A percentile compares a stretch with the other conserved stretches of the same genome.
These are phyloP conservation scores for Yarrowia sp. DNA, from an alignment of 805 yeast genomes.

Conservation along the genomic window DNA sequence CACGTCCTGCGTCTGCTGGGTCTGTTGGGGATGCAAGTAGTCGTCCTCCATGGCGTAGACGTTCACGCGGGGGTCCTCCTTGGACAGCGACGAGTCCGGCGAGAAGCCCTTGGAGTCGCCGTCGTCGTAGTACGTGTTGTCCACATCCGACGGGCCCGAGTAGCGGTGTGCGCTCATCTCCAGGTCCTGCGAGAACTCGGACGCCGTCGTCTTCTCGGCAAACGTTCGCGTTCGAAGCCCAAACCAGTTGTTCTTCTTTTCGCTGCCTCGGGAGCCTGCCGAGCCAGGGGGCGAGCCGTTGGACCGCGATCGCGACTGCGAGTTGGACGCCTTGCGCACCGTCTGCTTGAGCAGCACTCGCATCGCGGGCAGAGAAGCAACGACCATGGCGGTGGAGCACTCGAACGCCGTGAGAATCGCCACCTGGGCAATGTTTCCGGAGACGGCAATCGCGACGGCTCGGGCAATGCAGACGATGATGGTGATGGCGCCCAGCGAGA, in stretches of 20 bases:
- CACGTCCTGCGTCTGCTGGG: not conserved
- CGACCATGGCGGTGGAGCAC: conserved; percentile 33
- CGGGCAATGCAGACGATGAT: conserved; percentile 33
- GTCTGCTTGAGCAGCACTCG: conserved; percentile 30
- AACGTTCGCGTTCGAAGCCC: conserved; percentile 14
- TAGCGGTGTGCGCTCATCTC: conserved; percentile 7
- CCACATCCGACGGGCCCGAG: conserved; percentile 10
- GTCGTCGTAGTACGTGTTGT: conserved; percentile 15
- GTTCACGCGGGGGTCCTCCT: conserved; percentile 7
- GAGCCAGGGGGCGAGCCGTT: conserved; percentile 16
- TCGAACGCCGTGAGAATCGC: conserved; percentile 35
- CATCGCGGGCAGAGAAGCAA: conserved; percentile 35
- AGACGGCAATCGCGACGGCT: conserved; percentile 30
- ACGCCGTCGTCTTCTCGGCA: conserved; percentile 1
- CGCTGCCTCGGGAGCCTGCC: conserved; percentile 17
- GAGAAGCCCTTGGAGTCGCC: conserved; percentile 9
- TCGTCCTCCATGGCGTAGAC: conserved; percentile 20
- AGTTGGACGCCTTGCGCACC: conserved; percentile 15
- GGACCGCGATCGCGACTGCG: conserved; percentile 10
- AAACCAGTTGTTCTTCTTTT: conserved; percentile 20
- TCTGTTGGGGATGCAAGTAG: not conserved
- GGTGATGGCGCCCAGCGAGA: conserved; percentile 35
- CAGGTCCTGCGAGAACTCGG: conserved; percentile 15
- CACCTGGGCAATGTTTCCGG: conserved; percentile 31
- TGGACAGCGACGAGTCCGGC: conserved; percentile 4